Base-by-base conservation (phyloP, 1,139 yeast species). In the Taphrina pruni region DNA sequence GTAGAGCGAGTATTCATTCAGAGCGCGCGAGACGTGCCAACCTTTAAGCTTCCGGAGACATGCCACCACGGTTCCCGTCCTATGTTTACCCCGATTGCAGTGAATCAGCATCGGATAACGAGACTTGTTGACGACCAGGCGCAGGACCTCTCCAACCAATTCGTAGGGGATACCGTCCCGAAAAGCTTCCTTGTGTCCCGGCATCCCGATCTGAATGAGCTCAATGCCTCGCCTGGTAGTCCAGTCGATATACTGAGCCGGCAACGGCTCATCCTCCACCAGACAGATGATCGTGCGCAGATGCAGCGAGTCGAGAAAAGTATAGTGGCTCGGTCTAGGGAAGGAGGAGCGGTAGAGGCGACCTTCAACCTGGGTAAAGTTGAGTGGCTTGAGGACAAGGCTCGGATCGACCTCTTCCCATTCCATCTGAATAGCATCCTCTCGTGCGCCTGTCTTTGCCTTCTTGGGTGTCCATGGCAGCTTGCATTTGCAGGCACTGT, bases 61-160 rank as follows among this genome's bases (percentile, higher is more conserved):
- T 1, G 99, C 99, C 11, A 94, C 94, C 20, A 94, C 82, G 78
- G 98, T 94, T 0, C 99, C 99, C 0, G 99, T 94, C 74, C 99
- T 84, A 77, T 94, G 99, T 74, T 94, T 94, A 8, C 99, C 99
- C 70, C 97, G 82, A 78, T 94, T 94, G 79, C 99, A 94, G 79
- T 94, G 99, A 60, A 94, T 90, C 71, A 94, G 81, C 14, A 94
- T 82, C 0, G 99, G 99, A 71, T 92, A 98, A 78, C 94, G 93
- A 20, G 78, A 86, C 0, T 97, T 97, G 75, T 94, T 83, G 17
- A 92, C 78, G 14, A 92, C 91, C 38, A 92, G 87, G 75, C 88
- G 87, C 71, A 93, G 81, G 0, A 98, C 97, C 71, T 86, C 86
- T 0, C 95, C 89, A 60, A 94, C 86, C 58, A 89, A 81, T 52